phyloP scores from a whole-genome alignment of 129 eudicot species.

The Chrysanthemum lavandulifolium region DNA sequence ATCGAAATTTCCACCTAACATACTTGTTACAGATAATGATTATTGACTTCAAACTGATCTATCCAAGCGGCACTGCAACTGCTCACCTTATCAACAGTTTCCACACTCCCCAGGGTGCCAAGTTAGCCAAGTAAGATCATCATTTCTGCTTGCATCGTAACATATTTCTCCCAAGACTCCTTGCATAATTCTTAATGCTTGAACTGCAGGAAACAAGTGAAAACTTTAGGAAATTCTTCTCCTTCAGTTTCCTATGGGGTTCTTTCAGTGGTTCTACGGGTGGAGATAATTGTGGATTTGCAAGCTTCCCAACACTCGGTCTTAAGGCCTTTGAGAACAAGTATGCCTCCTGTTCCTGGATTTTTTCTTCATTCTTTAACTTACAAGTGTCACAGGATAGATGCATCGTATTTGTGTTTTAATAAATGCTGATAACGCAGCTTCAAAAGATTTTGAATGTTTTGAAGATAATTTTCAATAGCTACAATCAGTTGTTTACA shows the following conservation, averaged over 20 bases:
- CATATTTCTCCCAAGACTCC: not conserved
- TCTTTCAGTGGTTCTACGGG: slow-evolving; percentile 98
- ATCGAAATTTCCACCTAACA: not conserved
- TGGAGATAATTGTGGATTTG: slow-evolving; percentile 84
- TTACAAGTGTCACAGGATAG: not conserved
- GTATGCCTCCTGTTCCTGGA: slow-evolving; percentile 23
- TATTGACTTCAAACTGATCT: slow-evolving; percentile 81
- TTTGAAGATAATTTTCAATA: no score
- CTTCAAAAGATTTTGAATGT: no score
- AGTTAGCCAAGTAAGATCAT: slow-evolving; percentile 62
- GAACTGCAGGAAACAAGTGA: slow-evolving; percentile 78
- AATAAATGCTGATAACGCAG: no score
- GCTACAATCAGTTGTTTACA: no score
- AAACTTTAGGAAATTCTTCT: slow-evolving; percentile 79
- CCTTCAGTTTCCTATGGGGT: slow-evolving; percentile 93
- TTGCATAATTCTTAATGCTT: slow-evolving; percentile 11
- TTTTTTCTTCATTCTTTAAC: slow-evolving; percentile 2
- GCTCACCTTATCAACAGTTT: slow-evolving; percentile 95
- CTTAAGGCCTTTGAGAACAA: slow-evolving; percentile 73
- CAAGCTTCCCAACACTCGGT: slow-evolving; percentile 72
- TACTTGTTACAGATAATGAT: slow-evolving; percentile 70
- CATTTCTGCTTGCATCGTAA: not conserved
- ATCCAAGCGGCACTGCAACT: slow-evolving; percentile 96
- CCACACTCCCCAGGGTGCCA: slow-evolving; percentile 96
- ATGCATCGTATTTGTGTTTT: no score